phyloP scores from a whole-genome alignment of 2,329 filamentous ascomycete species.

The Colletotrichum nymphaeae region DNA sequence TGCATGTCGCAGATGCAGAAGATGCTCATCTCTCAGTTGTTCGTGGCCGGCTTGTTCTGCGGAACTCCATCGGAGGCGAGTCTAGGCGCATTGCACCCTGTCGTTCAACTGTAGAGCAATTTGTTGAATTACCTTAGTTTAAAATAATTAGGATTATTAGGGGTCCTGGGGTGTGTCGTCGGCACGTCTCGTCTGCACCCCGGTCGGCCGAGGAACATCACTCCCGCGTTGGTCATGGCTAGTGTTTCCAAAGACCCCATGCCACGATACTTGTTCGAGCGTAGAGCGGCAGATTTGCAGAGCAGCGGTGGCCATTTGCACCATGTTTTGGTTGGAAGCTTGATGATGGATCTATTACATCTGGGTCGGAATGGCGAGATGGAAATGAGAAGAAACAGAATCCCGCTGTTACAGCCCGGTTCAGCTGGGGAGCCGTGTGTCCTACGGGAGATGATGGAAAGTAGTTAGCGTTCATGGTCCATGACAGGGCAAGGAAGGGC shows the following conservation, averaged over 20 bases:
- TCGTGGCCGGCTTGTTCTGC: slow-evolving; percentile 28
- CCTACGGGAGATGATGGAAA: not conserved
- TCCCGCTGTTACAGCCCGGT: not conserved
- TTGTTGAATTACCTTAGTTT: slow-evolving; percentile 14
- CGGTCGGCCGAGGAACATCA: slow-evolving; percentile 31
- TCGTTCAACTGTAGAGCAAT: slow-evolving; percentile 5
- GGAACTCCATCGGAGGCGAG: slow-evolving; percentile 28
- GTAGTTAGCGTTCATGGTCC: not conserved
- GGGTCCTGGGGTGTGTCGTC: slow-evolving; percentile 31
- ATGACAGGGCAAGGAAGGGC: not conserved
- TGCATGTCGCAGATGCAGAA: not conserved
- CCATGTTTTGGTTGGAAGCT: not conserved
- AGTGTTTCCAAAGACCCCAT: slow-evolving; percentile 31
- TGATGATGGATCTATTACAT: slow-evolving; percentile 6
- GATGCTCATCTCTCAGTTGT: slow-evolving; percentile 12
- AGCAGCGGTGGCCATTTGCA: slow-evolving; percentile 18
- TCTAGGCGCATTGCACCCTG: slow-evolving; percentile 15
- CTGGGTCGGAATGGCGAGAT: not conserved
- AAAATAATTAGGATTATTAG: slow-evolving; percentile 28
- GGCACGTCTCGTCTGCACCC: slow-evolving; percentile 30
- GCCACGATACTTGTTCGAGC: slow-evolving; percentile 27
- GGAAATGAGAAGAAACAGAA: not conserved
- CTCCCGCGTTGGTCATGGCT: slow-evolving; percentile 31
- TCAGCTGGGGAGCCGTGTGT: not conserved
- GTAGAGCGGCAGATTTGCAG: slow-evolving; percentile 25